Percentiles rank a stretch among this genome's conserved stretches.
phyloP scores from a whole-genome alignment of 179 eudicot genomes.

The Carnegiea gigantea region DNA sequence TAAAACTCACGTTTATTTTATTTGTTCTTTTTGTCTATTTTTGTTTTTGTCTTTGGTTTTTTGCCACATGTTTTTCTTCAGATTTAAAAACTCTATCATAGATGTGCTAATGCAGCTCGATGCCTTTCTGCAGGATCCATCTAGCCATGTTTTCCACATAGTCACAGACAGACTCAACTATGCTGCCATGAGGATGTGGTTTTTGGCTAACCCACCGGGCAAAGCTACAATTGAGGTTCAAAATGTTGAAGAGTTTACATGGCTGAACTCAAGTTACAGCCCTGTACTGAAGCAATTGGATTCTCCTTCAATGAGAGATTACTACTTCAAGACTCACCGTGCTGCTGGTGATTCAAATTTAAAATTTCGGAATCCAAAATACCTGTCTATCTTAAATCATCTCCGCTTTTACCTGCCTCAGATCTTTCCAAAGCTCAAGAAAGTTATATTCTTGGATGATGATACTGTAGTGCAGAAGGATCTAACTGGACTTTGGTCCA shows the following conservation, averaged over 20 bases:
- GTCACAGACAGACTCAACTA: conserved; percentile 93
- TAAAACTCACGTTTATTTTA: neutral
- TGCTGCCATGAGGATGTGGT: conserved; percentile 99
- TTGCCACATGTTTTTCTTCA: neutral
- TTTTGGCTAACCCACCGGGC: conserved; percentile 75
- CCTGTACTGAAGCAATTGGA: conserved; percentile 85
- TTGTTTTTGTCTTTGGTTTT: neutral
- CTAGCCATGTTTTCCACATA: conserved; percentile 81
- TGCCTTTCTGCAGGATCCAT: conserved; percentile 58
- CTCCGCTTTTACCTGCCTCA: conserved; percentile 94
- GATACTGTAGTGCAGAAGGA: conserved; percentile 91
- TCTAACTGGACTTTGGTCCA: conserved; percentile 74
- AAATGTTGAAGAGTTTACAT: conserved; percentile 87
- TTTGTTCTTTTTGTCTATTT: neutral
- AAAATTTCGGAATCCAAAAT: conserved; percentile 89
- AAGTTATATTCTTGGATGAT: conserved; percentile 88
- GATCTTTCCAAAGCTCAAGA: conserved; percentile 84
- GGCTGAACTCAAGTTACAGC: conserved; percentile 92
- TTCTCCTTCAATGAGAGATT: conserved; percentile 82
- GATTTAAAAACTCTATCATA: neutral
- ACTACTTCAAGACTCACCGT: conserved; percentile 79
- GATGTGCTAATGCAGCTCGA: conserved; percentile 13
- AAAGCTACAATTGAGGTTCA: conserved; percentile 78
- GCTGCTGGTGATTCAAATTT: conserved; percentile 73
- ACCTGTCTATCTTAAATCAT: conserved; percentile 88